Conservation (phyloP, 768 basidiomycete species). For the Tylopilus rubrobrunneus region DNA sequence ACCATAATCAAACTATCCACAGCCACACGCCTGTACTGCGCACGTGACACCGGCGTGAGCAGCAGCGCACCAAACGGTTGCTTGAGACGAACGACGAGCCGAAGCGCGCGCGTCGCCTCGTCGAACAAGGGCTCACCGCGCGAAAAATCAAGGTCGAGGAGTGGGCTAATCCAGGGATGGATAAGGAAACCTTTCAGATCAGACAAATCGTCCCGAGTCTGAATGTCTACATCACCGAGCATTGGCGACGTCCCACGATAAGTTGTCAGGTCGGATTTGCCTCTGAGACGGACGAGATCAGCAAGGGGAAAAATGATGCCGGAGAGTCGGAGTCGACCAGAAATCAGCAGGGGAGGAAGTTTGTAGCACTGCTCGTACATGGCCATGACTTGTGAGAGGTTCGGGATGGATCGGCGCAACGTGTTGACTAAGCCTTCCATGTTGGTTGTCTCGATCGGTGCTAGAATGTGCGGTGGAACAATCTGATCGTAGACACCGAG, state of each 20-base stretch:
- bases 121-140: background rate
- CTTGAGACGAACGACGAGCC: background rate
- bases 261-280: background rate
- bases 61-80: conserved; percentile 3
- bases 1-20: background rate
- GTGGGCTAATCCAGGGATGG: conserved; percentile 2
- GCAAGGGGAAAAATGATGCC: background rate
- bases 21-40: background rate
- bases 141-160: background rate
- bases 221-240: background rate
- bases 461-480: background rate
- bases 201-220: background rate
- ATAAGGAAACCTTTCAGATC: background rate
- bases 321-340: background rate
- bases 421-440: no score
- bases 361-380: background rate
- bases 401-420: no score
- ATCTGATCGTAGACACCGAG: background rate
- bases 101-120: background rate
- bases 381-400: no score
- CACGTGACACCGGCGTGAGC: background rate
- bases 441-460: no score
- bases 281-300: background rate
- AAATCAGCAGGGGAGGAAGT: background rate
- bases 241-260: background rate